Percentiles rank a stretch among this genome's conserved stretches.
phyloP scores from a whole-genome alignment of 1,139 yeast species.

The Zygotorulaspora mrakii region DNA sequence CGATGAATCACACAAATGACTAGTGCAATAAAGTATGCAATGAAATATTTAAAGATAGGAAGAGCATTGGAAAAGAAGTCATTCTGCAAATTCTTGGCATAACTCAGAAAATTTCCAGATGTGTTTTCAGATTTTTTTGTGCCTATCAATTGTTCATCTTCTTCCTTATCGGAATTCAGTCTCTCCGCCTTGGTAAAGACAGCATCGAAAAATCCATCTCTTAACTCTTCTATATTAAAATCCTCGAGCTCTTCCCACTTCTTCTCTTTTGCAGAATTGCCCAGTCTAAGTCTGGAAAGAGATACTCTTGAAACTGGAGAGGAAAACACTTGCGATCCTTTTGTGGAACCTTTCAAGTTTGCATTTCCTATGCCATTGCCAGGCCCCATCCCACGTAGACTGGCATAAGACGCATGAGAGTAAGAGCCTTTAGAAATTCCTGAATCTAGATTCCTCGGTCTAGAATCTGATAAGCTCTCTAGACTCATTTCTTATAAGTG shows the following conservation, averaged over 20 bases:
- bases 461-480: slow-evolving; percentile 1
- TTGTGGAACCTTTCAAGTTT: slow-evolving; percentile 1
- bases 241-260: slow-evolving; percentile 35
- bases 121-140: slow-evolving; percentile 4
- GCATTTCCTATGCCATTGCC: slow-evolving; percentile 6
- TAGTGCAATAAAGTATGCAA: slow-evolving; percentile 42
- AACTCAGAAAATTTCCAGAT: background rate
- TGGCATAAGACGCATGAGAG: slow-evolving; percentile 25
- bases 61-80: slow-evolving; percentile 9
- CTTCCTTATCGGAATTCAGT: slow-evolving; percentile 15
- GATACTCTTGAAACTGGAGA: slow-evolving; percentile 33
- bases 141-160: slow-evolving; percentile 10
- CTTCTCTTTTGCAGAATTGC: slow-evolving; percentile 29
- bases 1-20: slow-evolving; percentile 41
- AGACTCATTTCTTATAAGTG: background rate
- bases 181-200: slow-evolving; percentile 39
- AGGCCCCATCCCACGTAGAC: slow-evolving; percentile 18
- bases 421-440: slow-evolving; percentile 31
- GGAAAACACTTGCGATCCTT: background rate
- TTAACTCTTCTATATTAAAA: slow-evolving; percentile 42
- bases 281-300: slow-evolving; percentile 36
- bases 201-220: slow-evolving; percentile 50
- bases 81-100: slow-evolving; percentile 4
- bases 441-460: slow-evolving; percentile 3
- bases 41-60: slow-evolving; percentile 39